Percentiles rank a stretch among this genome's conserved stretches.
These are phyloP conservation scores for Spathaspora arborariae DNA, from an alignment of 805 yeast genomes.

Conservation along the genomic window DNA sequence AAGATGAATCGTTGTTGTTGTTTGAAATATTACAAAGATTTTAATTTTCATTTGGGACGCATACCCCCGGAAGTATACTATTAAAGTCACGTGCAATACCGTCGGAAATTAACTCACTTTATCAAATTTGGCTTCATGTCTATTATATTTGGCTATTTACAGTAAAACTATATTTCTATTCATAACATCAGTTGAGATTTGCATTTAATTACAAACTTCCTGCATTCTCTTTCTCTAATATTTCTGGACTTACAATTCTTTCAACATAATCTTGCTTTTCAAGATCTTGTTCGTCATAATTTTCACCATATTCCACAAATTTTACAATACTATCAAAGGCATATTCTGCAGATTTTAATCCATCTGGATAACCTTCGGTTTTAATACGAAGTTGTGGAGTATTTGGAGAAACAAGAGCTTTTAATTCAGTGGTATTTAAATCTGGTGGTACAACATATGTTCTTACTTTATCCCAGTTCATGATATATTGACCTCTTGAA, in stretches of 20 bases:
- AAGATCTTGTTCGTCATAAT: slow-evolving; percentile 32
- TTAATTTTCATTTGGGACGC: not conserved
- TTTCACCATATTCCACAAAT: slow-evolving; percentile 69
- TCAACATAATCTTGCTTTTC: slow-evolving; percentile 33
- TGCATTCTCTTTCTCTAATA: slow-evolving; percentile 11
- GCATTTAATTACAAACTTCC: slow-evolving; percentile 4
- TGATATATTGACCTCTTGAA: slow-evolving; percentile 65
- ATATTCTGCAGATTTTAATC: slow-evolving; percentile 69
- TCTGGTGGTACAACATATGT: slow-evolving; percentile 80
- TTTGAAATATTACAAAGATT: not conserved
- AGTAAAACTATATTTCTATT: not conserved
- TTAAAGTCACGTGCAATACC: not conserved
- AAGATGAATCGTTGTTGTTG: too few relatives aligned
- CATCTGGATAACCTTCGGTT: slow-evolving; percentile 65
- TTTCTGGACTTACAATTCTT: slow-evolving; percentile 31
- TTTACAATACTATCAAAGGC: slow-evolving; percentile 71
- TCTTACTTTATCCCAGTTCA: slow-evolving; percentile 83
- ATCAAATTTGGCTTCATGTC: not conserved
- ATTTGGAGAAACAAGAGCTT: slow-evolving; percentile 74
- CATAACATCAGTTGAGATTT: not conserved
- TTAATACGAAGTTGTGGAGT: slow-evolving; percentile 67
- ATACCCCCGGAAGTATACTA: not conserved
- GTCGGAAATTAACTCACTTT: not conserved
- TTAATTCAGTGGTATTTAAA: slow-evolving; percentile 39
- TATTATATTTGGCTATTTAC: not conserved